These are phyloP conservation scores for Cicer bijugum DNA, from an alignment of 306 rosid genomes.

Conservation along the genomic window DNA sequence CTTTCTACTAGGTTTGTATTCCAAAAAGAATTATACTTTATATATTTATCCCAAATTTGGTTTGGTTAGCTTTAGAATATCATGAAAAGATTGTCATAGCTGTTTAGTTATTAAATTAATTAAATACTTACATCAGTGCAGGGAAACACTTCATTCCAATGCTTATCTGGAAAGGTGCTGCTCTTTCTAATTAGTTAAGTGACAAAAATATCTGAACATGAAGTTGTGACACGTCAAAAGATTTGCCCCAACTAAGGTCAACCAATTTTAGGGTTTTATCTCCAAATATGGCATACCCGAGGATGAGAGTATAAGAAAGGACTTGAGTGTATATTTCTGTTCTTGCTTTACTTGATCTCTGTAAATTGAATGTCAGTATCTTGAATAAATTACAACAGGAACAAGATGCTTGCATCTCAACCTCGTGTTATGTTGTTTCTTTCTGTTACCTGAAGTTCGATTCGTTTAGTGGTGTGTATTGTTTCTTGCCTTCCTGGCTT, in stretches of 20 bases:
- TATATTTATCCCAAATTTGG: slow-evolving; percentile 18
- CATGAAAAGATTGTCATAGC: neutral
- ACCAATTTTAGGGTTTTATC: slow-evolving; percentile 26
- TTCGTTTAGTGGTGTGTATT: too few species aligned
- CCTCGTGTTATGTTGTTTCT: neutral
- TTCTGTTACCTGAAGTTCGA: too few species aligned
- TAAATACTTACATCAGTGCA: slow-evolving; percentile 41
- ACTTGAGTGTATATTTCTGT: neutral
- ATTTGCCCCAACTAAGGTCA: slow-evolving; percentile 15
- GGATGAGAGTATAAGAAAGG: slow-evolving; percentile 26
- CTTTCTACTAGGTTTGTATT: slow-evolving; percentile 19
- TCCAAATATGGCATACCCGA: slow-evolving; percentile 12
- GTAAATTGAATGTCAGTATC: slow-evolving; percentile 24
- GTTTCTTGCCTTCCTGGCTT: slow-evolving; percentile 1
- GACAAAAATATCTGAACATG: slow-evolving; percentile 21
- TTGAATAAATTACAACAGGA: neutral
- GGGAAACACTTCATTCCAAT: slow-evolving; percentile 31
- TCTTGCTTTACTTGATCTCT: slow-evolving; percentile 1
- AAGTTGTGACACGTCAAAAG: slow-evolving; percentile 27
- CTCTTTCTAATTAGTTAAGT: slow-evolving; percentile 9
- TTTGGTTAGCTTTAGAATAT: slow-evolving; percentile 15
- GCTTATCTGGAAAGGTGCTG: slow-evolving; percentile 30
- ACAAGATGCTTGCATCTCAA: slow-evolving; percentile 9
- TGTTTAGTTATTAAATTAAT: neutral
- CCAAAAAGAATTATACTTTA: neutral